Evolutionary conservation across 345 rosid genomes (phyloP), one percentile per base, ranked within the genome.

Genomic region (Gossypium longicalyx): DNA sequence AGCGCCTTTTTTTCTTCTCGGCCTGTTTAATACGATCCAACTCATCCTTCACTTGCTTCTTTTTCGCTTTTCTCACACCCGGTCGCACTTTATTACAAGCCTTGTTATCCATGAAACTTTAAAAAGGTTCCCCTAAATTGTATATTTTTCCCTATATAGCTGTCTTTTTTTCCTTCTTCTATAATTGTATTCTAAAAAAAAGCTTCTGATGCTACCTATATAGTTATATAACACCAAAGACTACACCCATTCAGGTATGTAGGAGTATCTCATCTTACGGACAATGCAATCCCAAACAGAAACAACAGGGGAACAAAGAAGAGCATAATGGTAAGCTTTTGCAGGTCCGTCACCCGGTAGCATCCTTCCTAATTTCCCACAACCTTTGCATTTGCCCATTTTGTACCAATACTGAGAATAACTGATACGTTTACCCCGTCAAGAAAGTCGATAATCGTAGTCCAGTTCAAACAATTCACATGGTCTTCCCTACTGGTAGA

Each of bases 161-260:
- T 76, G 20, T 76, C 51, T 76, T 79, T 75, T 47, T 27, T 10
- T n/a, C 13, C 80, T 61, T 74, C 48, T 29, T 0, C 38, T 71
- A 23, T 10, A 12, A 9, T 34, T 34, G 1, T 34, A 34, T 34
- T 34, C 41, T 34, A n/a, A 17, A 74, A 12, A 13, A 47, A 75
- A 20, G 29, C 49, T 65, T 79, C 78, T 75, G 67, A 72, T 66
- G 44, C 64, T 83, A 73, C 81, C 79, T 74, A 83, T 81, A 64
- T 74, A 74, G 62, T 54, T 48, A 68, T 71, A 44, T 29, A 69
- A 79, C 63, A 69, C 72, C 67, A 74, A 34, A 82, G 58, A 80
- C 97, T 95, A 93, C 98, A 95, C 98, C 98, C 97, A 95, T 90
- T 95, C 98, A 23, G 99, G 98, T 88, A 91, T 88, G 91, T 77